Percentiles rank a stretch among this genome's conserved stretches.
Evolutionary conservation across 2,329 filamentous ascomycete species (phyloP).

Genomic region (Tricladium varicosporioides): DNA sequence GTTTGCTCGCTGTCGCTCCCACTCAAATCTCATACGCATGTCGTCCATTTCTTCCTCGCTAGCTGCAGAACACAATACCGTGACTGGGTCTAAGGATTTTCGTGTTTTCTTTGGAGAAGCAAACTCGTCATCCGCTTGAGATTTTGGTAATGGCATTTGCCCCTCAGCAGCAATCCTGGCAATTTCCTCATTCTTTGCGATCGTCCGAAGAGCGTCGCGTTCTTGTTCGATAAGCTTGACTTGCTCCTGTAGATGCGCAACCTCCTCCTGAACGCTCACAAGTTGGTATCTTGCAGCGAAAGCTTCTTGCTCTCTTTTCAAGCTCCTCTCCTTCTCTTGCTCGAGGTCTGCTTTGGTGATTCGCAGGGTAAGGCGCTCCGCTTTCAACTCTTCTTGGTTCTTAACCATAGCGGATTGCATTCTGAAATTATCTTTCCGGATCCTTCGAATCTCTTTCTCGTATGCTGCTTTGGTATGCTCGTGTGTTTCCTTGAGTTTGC

Average conservation of each 20-base stretch:
- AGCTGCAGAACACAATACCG: conserved; percentile 52
- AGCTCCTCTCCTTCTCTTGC: conserved; percentile 60
- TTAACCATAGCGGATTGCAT: conserved; percentile 68
- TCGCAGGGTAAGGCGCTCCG: conserved; percentile 50
- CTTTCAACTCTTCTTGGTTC: conserved; percentile 71
- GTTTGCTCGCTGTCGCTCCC: conserved; percentile 57
- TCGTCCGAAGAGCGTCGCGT: conserved; percentile 70
- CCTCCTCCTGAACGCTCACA: conserved; percentile 63
- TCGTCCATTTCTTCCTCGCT: conserved; percentile 46
- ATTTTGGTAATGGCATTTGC: conserved; percentile 60
- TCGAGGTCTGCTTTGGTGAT: conserved; percentile 58
- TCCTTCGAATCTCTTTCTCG: conserved; percentile 71
- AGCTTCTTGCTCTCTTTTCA: conserved; percentile 65
- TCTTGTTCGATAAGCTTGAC: conserved; percentile 69
- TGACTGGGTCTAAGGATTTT: conserved; percentile 45
- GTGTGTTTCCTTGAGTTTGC: conserved; percentile 67
- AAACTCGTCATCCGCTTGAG: conserved; percentile 58
- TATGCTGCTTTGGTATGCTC: conserved; percentile 64
- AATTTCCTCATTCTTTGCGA: conserved; percentile 71
- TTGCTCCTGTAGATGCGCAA: conserved; percentile 61
- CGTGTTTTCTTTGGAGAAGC: conserved; percentile 56
- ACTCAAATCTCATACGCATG: conserved; percentile 42
- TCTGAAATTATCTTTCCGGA: conserved; percentile 73
- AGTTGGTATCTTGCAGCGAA: conserved; percentile 66
- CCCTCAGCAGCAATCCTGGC: conserved; percentile 71